Evolutionary conservation across 345 rosid genomes (phyloP), one percentile per base, ranked within the genome.

Genomic region (Bruguiera parviflora): DNA sequence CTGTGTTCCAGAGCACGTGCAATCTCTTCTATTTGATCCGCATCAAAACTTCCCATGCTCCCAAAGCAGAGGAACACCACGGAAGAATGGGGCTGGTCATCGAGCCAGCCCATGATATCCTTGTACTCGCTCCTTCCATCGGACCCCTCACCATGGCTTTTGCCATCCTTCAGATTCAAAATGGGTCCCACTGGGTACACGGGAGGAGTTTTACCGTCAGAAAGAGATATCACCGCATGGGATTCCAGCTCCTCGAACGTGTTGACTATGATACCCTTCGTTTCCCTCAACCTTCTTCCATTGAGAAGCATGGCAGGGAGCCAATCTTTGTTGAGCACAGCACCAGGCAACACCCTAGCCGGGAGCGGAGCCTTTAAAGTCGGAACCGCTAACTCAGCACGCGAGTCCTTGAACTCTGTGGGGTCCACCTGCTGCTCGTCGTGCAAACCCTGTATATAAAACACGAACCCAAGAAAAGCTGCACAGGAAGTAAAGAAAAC

Each of bases 61-160:
- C 71, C 66, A 28, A 73, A 73, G 22, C 71, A 73, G 16, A 73
- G 53, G 35, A 66, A 73, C 46, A 61, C 61, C 4, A 66, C 71
- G 0, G 76, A 73, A 13, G 28, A 59, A 0, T 7, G 16, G 6
- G 76, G 71, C 16, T 73, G 76, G 19, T 35, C 53, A 53, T 73
- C 76, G 3, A 73, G 71, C 76, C 76, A 73, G 6, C 28, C n/a
- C 49, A 33, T 27, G 57, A 66, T 61, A 2, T 59, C 71, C 20
- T 13, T 3, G 2, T 9, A 22, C 6, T 1, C 10, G 19, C 8
- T 8, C 22, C 25, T 0, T 32, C 8, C 32, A 24, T 59, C 19
- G 37, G 63, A 24, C 5, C 20, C 18, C 3, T 11, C 25, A 43
- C 13, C 51, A 2, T 58, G 16, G 5, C 22, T 58, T 15, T 4